Conservation (phyloP, 495 filamentous ascomycete genomes). For the Cercophora newfieldiana region DNA sequence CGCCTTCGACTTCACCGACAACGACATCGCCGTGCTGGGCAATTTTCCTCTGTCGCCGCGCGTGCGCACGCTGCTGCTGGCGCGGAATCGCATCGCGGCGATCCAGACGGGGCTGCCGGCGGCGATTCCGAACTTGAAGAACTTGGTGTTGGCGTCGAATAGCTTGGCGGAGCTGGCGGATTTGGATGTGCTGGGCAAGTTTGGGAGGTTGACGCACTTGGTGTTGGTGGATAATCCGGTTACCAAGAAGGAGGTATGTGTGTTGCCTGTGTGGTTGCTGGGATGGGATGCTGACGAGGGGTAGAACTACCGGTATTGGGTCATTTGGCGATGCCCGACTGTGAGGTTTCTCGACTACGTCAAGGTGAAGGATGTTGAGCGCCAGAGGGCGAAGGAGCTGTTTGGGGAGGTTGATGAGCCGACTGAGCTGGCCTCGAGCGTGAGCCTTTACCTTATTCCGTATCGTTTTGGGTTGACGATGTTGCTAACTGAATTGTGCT, state of each 20-base stretch:
- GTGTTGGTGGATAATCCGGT: slow-evolving; percentile 85
- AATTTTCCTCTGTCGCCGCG: slow-evolving; percentile 96
- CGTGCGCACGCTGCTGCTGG: slow-evolving; percentile 80
- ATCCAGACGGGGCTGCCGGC: slow-evolving; percentile 74
- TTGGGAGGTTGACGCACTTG: slow-evolving; percentile 73
- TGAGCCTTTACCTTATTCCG: slow-evolving; percentile 17
- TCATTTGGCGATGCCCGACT: slow-evolving; percentile 80
- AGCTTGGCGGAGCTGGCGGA: slow-evolving; percentile 79
- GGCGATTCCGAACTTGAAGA: slow-evolving; percentile 74
- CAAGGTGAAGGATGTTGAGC: slow-evolving; percentile 86
- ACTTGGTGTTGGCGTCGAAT: slow-evolving; percentile 76
- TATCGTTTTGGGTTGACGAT: neutral
- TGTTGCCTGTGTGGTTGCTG: neutral
- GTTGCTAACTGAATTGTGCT: neutral
- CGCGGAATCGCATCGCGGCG: slow-evolving; percentile 79
- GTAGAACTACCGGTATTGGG: slow-evolving; percentile 89
- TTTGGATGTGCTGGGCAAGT: slow-evolving; percentile 74
- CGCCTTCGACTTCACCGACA: slow-evolving; percentile 96
- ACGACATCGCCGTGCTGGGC: slow-evolving; percentile 82
- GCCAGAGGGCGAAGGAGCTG: slow-evolving; percentile 68
- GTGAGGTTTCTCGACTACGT: slow-evolving; percentile 92
- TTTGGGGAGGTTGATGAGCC: slow-evolving; percentile 79
- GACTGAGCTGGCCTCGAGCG: slow-evolving; percentile 70
- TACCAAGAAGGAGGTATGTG: slow-evolving; percentile 82
- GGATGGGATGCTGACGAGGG: slow-evolving; percentile 10